phyloP scores from a whole-genome alignment of 345 rosid species.

The Carallia brachiata region DNA sequence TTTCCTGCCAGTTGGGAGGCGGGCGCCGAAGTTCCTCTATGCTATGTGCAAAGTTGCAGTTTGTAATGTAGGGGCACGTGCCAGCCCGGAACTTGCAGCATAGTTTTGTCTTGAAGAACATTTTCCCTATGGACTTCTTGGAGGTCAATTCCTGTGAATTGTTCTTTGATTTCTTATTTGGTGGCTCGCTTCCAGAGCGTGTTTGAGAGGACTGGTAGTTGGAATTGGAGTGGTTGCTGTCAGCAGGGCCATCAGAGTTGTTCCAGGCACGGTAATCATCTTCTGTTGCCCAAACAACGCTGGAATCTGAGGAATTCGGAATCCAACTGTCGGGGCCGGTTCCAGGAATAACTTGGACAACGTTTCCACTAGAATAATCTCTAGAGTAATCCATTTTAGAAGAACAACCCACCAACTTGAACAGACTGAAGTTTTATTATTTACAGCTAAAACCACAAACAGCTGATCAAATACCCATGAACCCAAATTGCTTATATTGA shows the following conservation, averaged over 20 bases:
- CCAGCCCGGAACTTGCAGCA: conserved; percentile 77
- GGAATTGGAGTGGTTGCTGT: conserved; percentile 44
- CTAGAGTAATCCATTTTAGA: conserved; percentile 48
- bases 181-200: conserved; percentile 51
- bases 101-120: conserved; percentile 84
- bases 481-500: conserved; percentile 2
- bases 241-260: conserved; percentile 32
- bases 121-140: conserved; percentile 64
- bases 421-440: neutral
- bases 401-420: conserved; percentile 3
- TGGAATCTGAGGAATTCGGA: conserved; percentile 50
- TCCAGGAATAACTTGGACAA: conserved; percentile 53
- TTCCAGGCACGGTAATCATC: conserved; percentile 80
- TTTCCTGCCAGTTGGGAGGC: conserved; percentile 73
- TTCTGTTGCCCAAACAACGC: conserved; percentile 80
- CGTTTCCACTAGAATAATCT: conserved; percentile 50
- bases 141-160: conserved; percentile 48
- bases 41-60: conserved; percentile 87
- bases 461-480: neutral
- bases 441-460: conserved; percentile 11
- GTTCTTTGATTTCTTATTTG: conserved; percentile 55
- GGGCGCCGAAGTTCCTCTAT: conserved; percentile 86
- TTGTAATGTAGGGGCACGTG: conserved; percentile 66
- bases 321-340: conserved; percentile 57
- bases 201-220: conserved; percentile 45